Percentiles rank a stretch among this genome's conserved stretches.
These are phyloP conservation scores for Amaranthus cruentus DNA, from an alignment of 148 eudicot species.

Conservation along the genomic window DNA sequence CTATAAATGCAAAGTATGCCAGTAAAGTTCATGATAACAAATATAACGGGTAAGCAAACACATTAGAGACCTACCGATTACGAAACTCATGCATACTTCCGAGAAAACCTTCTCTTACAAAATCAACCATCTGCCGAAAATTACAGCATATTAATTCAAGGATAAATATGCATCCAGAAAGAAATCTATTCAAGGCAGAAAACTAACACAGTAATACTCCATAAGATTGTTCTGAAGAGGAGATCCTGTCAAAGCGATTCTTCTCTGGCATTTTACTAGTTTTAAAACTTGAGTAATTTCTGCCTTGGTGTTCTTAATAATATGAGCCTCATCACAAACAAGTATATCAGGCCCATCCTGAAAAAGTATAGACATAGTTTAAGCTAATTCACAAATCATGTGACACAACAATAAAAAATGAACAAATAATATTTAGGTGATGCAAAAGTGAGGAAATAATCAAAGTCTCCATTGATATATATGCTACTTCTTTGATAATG, in stretches of 20 bases:
- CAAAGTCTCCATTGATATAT: no score
- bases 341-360: slow-evolving; percentile 98
- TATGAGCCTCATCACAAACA: slow-evolving; percentile 99
- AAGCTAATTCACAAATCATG: not conserved
- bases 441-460: no score
- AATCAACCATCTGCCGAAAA: slow-evolving; percentile 86
- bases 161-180: not conserved
- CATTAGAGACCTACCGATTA: slow-evolving; percentile 57
- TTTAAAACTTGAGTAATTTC: slow-evolving; percentile 88
- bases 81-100: slow-evolving; percentile 96
- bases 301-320: slow-evolving; percentile 85
- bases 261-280: slow-evolving; percentile 86
- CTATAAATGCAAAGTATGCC: slow-evolving; percentile 38
- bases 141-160: not conserved
- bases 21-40: not conserved
- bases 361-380: slow-evolving; percentile 13
- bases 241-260: slow-evolving; percentile 97
- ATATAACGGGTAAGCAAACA: not conserved
- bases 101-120: slow-evolving; percentile 96
- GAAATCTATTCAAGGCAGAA: slow-evolving; percentile 6
- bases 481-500: no score
- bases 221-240: slow-evolving; percentile 98
- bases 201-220: slow-evolving; percentile 96
- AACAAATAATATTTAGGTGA: no score
- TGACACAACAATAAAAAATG: not conserved